These are phyloP conservation scores for Avicennia marina DNA, from an alignment of 257 asterid genomes.

Conservation along the genomic window DNA sequence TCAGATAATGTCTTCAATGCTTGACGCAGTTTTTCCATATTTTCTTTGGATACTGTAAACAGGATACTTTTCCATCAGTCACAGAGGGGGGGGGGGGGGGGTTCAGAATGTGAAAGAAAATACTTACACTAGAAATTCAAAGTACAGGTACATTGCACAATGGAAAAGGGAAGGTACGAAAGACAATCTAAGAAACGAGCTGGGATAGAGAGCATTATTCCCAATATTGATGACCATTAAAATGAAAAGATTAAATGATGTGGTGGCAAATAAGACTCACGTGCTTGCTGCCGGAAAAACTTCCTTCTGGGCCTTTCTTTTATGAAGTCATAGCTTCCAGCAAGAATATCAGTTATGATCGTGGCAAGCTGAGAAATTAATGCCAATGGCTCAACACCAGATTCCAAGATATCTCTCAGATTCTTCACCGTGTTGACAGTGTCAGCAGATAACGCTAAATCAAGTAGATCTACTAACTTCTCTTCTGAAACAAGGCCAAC, in stretches of 20 bases:
- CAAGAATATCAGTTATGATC: constrained; percentile 90
- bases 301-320: constrained; percentile 70
- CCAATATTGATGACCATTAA: constrained; percentile 1
- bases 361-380: constrained; percentile 98
- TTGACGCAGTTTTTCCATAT: constrained; percentile 89
- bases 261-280: constrained; percentile 47
- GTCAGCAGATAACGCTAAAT: constrained; percentile 94
- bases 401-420: constrained; percentile 87
- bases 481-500: constrained; percentile 95
- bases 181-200: too few relatives aligned
- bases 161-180: too few relatives aligned
- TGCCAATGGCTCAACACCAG: constrained; percentile 95
- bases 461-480: constrained; percentile 88
- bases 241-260: too few relatives aligned
- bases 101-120: too few relatives aligned
- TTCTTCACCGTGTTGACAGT: constrained; percentile 92
- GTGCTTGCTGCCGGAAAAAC: constrained; percentile 60
- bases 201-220: too few relatives aligned
- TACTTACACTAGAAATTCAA: too few relatives aligned
- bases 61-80: constrained; percentile 8
- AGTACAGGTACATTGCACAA: too few relatives aligned
- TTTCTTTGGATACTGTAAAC: constrained; percentile 68
- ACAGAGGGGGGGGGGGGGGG: neutral
- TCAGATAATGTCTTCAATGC: constrained; percentile 91
- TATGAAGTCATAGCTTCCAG: constrained; percentile 74